These are phyloP conservation scores for Suillus subluteus DNA, from an alignment of 768 basidiomycete genomes.

Conservation along the genomic window DNA sequence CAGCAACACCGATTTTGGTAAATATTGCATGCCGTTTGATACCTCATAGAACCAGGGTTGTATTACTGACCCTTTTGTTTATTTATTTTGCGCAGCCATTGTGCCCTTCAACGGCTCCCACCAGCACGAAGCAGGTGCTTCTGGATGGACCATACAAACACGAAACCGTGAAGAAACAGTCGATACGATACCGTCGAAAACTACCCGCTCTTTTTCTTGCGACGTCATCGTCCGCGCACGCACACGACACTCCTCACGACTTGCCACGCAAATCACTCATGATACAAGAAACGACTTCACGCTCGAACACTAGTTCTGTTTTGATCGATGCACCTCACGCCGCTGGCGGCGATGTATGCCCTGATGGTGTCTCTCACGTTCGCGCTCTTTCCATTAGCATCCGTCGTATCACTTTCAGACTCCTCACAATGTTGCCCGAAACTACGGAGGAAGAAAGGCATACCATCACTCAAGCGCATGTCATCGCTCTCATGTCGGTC, in stretches of 20 bases:
- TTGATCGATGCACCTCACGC: conserved; percentile 26
- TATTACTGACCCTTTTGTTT: conserved; percentile 23
- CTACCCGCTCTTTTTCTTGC: conserved; percentile 27
- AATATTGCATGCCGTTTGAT: conserved; percentile 22
- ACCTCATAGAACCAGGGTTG: conserved; percentile 18
- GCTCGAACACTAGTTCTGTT: conserved; percentile 20
- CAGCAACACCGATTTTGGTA: conserved; percentile 35
- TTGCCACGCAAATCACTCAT: conserved; percentile 9
- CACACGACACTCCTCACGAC: conserved; percentile 20
- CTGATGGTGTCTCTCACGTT: conserved; percentile 19
- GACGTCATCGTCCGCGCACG: conserved; percentile 16
- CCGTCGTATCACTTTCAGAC: conserved; percentile 14
- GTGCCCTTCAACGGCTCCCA: conserved; percentile 22
- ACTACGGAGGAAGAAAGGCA: conserved; percentile 43
- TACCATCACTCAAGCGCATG: conserved; percentile 35
- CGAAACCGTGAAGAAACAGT: conserved; percentile 19
- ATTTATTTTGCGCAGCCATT: conserved; percentile 25
- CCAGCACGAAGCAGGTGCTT: conserved; percentile 18
- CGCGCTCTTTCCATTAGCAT: conserved; percentile 25
- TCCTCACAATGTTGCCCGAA: conserved; percentile 34
- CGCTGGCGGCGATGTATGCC: conserved; percentile 21
- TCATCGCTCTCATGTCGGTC: conserved; percentile 27
- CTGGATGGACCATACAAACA: conserved; percentile 15
- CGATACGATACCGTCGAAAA: conserved; percentile 22
- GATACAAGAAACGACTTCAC: conserved; percentile 17